phyloP scores from a whole-genome alignment of 1,284 basidiomycete genomes.

The Gymnopus androsaceus region DNA sequence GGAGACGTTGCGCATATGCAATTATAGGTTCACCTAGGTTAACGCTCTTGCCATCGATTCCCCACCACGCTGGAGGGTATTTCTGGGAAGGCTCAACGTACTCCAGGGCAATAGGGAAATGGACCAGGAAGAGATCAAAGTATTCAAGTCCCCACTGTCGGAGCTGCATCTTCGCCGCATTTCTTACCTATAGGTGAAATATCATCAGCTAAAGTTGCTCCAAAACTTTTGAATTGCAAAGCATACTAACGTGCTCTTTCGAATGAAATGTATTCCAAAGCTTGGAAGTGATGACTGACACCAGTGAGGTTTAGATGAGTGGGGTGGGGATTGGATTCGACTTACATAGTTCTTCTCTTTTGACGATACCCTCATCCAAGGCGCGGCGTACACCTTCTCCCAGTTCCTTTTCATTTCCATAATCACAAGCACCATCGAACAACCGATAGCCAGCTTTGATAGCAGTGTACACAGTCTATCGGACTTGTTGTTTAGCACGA shows the following conservation, averaged over 20 bases:
- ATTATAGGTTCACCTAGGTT: conserved; percentile 46
- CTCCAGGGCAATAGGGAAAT: conserved; percentile 77
- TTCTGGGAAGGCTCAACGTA: conserved; percentile 76
- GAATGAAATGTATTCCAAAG: conserved; percentile 85
- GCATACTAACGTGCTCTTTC: conserved; percentile 64
- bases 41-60: conserved; percentile 59
- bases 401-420: conserved; percentile 88
- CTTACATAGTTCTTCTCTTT: conserved; percentile 77
- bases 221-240: too few species aligned
- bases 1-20: conserved; percentile 13
- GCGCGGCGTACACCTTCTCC: conserved; percentile 75
- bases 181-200: conserved; percentile 45
- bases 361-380: conserved; percentile 73
- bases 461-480: conserved; percentile 64
- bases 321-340: conserved; percentile 21
- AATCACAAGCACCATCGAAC: conserved; percentile 81
- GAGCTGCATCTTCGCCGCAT: conserved; percentile 63
- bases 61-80: conserved; percentile 81
- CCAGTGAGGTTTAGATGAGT: not conserved
- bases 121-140: conserved; percentile 76
- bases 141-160: conserved; percentile 77
- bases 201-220: not conserved
- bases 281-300: conserved; percentile 70
- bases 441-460: conserved; percentile 80
- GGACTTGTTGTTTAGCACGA: not conserved